Percentiles rank a stretch among this genome's conserved stretches.
Conservation (phyloP, 768 basidiomycete species). For the Gautieria morchelliformis region DNA sequence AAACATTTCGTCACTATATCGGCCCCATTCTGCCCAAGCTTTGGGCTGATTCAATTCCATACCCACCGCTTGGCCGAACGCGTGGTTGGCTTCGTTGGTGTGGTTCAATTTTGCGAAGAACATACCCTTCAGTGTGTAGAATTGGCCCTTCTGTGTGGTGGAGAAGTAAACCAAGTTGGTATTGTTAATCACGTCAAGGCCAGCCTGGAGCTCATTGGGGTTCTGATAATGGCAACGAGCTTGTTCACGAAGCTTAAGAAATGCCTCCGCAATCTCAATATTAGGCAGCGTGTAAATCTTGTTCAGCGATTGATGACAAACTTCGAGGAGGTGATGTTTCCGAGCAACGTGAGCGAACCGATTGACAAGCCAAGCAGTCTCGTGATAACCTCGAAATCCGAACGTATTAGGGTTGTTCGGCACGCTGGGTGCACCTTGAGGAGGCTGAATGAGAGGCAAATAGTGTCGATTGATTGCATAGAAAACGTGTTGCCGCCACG, state of each 20-base stretch:
- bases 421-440: constrained; percentile 24
- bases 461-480: constrained; percentile 94
- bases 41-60: constrained; percentile 92
- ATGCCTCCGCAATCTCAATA: constrained; percentile 99
- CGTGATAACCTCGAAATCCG: constrained; percentile 95
- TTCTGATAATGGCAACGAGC: constrained; percentile 97
- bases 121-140: constrained; percentile 97
- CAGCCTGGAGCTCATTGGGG: constrained; percentile 85
- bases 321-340: constrained; percentile 92
- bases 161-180: constrained; percentile 99
- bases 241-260: constrained; percentile 96
- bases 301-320: constrained; percentile 87
- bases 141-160: constrained; percentile 89
- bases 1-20: constrained; percentile 88
- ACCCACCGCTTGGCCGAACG: constrained; percentile 93
- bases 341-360: constrained; percentile 97
- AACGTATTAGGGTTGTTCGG: constrained; percentile 63
- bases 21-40: constrained; percentile 98
- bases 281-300: constrained; percentile 99
- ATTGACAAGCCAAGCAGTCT: constrained; percentile 99
- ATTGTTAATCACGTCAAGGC: constrained; percentile 97
- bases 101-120: constrained; percentile 85
- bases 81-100: constrained; percentile 80
- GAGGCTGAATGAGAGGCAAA: constrained; percentile 67
- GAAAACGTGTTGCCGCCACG: constrained; percentile 98